Evolutionary conservation across 805 yeast species (phyloP).

Genomic region (Schizosaccharomyces cryophilus): DNA sequence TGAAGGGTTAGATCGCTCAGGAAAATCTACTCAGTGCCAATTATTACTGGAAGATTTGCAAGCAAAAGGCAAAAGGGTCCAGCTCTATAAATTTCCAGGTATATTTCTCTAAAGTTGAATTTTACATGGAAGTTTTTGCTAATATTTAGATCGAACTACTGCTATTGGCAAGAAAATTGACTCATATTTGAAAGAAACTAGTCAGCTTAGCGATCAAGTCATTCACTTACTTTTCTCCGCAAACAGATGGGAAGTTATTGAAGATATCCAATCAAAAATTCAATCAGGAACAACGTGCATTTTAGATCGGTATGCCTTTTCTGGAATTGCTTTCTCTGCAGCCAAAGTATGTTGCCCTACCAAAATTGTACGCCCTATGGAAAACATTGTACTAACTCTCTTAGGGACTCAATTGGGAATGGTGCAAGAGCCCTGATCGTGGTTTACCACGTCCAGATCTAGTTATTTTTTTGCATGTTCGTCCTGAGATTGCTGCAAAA

Average conservation of each 20-base stretch:
- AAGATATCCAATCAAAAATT: constrained; percentile 22
- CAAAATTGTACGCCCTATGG: too few relatives aligned
- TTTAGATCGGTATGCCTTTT: constrained; percentile 69
- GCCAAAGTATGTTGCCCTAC: constrained; percentile 27
- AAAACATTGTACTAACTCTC: background rate
- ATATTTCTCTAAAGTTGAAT: background rate
- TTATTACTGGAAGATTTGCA: constrained; percentile 15
- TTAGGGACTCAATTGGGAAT: constrained; percentile 30
- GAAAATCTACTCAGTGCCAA: constrained; percentile 66
- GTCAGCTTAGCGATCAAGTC: constrained; percentile 45
- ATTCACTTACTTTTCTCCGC: constrained; percentile 78
- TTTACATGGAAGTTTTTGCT: background rate
- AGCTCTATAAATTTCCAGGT: constrained; percentile 45
- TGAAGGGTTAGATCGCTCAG: constrained; percentile 89
- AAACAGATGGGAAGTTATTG: constrained; percentile 70
- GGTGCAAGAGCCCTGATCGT: constrained; percentile 63
- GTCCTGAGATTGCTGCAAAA: constrained; percentile 19
- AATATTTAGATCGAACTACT: constrained; percentile 32
- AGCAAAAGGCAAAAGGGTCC: constrained; percentile 11
- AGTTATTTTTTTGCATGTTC: constrained; percentile 47
- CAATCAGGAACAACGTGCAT: constrained; percentile 34
- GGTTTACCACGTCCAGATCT: constrained; percentile 77
- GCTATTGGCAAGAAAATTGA: constrained; percentile 59
- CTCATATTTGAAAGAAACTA: constrained; percentile 28
- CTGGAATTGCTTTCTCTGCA: constrained; percentile 78